phyloP scores from a whole-genome alignment of 2,329 filamentous ascomycete genomes.

The Pseudogymnoascus sp. region DNA sequence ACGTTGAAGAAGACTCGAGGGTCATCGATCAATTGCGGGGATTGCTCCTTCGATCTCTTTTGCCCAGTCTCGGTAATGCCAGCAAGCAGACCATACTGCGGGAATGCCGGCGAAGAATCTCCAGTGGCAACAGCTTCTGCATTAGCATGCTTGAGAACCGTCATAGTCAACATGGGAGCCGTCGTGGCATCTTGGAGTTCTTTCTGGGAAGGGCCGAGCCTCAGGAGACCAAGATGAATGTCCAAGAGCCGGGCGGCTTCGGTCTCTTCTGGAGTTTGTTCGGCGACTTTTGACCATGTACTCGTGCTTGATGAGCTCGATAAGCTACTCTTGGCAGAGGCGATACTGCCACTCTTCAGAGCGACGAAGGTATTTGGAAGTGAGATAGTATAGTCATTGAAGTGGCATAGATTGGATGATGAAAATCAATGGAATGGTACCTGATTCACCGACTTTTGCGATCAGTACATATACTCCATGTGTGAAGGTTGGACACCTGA shows the following conservation, averaged over 20 bases:
- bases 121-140: background rate
- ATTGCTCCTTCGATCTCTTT: background rate
- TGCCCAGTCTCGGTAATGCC: conserved; percentile 13
- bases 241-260: background rate
- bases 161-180: conserved; percentile 19
- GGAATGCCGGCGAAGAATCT: conserved; percentile 11
- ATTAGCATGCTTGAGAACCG: conserved; percentile 15
- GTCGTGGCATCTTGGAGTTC: conserved; percentile 11
- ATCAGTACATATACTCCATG: too few species aligned
- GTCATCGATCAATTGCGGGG: conserved; percentile 13
- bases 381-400: background rate
- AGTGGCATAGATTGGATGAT: too few species aligned
- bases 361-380: too few species aligned
- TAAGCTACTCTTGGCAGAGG: background rate
- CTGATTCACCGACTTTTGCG: too few species aligned
- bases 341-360: background rate
- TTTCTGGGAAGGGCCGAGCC: background rate
- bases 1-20: conserved; percentile 41
- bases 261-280: background rate
- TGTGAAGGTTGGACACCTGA: background rate
- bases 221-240: background rate
- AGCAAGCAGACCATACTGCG: conserved; percentile 23
- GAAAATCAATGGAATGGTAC: too few species aligned
- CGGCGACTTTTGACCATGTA: background rate
- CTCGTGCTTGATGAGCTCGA: background rate